A percentile compares a stretch with the other conserved stretches of the same genome.
Conservation (phyloP, 306 rosid species). For the Quercus wislizeni region DNA sequence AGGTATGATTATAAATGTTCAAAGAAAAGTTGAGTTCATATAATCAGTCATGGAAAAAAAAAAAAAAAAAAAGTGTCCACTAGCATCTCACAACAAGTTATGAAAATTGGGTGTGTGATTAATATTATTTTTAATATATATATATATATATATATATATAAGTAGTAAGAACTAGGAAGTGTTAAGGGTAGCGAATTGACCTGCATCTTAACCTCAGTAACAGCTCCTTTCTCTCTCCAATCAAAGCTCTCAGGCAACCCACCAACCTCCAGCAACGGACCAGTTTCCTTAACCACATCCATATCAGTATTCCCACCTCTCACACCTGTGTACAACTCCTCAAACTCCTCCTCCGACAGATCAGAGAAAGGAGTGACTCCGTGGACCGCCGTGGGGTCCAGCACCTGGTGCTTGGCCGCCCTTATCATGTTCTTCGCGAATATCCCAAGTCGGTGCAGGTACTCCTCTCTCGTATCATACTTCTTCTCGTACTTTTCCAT, state of each 20-base stretch:
- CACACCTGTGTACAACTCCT: conserved; percentile 52
- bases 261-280: conserved; percentile 32
- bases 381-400: conserved; percentile 81
- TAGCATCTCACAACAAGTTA: too few species aligned
- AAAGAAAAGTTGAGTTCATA: too few species aligned
- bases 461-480: conserved; percentile 65
- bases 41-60: too few species aligned
- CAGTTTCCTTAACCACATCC: neutral
- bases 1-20: too few species aligned
- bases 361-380: conserved; percentile 88
- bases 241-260: conserved; percentile 78
- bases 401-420: conserved; percentile 72
- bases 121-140: too few species aligned
- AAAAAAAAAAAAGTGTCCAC: too few species aligned
- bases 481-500: conserved; percentile 57
- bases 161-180: too few species aligned
- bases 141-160: too few species aligned
- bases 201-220: conserved; percentile 86
- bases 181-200: conserved; percentile 15
- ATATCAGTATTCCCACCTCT: conserved; percentile 18
- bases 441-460: conserved; percentile 63
- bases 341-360: conserved; percentile 64
- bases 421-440: conserved; percentile 60
- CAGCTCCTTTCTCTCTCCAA: conserved; percentile 93
- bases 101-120: too few species aligned